Evolutionary conservation across 2,329 filamentous ascomycete species (phyloP).

Genomic region (Aurifilum marmelostoma): DNA sequence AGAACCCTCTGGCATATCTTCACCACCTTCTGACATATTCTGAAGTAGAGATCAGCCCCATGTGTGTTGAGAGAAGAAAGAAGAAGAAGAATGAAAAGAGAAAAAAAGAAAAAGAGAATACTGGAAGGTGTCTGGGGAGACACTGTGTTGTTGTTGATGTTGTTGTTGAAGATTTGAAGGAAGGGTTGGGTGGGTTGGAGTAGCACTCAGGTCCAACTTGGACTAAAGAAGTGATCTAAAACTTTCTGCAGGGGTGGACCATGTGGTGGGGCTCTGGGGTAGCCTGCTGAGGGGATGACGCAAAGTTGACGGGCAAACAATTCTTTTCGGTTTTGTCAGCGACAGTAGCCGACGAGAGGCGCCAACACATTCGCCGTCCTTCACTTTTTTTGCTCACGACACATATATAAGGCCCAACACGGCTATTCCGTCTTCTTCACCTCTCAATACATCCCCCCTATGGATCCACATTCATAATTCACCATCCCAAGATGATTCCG

Average conservation of each 20-base stretch:
- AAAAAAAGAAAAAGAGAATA: not conserved
- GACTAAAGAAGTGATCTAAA: not conserved
- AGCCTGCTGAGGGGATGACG: conserved; percentile 21
- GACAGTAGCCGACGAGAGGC: not conserved
- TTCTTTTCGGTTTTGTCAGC: conserved; percentile 22
- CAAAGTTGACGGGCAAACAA: conserved; percentile 22
- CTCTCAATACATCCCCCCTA: not conserved
- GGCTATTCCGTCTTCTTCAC: not conserved
- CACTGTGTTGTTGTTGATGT: not conserved
- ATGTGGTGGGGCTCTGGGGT: conserved; percentile 7
- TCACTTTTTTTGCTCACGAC: not conserved
- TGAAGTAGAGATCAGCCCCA: not conserved
- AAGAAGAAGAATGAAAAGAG: not conserved
- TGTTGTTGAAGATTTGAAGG: not conserved
- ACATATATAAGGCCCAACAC: conserved; percentile 1
- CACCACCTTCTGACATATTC: conserved; percentile 22
- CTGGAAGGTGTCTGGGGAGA: not conserved
- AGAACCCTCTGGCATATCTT: not conserved
- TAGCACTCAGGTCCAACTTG: not conserved
- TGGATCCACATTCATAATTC: not conserved
- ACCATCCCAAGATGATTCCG: conserved; percentile 14
- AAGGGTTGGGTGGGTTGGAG: not conserved
- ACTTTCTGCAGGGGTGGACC: conserved; percentile 11
- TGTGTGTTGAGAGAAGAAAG: not conserved
- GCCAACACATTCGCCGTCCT: not conserved